phyloP scores from a whole-genome alignment of 148 eudicot genomes.

The Gaultheria prostrata region DNA sequence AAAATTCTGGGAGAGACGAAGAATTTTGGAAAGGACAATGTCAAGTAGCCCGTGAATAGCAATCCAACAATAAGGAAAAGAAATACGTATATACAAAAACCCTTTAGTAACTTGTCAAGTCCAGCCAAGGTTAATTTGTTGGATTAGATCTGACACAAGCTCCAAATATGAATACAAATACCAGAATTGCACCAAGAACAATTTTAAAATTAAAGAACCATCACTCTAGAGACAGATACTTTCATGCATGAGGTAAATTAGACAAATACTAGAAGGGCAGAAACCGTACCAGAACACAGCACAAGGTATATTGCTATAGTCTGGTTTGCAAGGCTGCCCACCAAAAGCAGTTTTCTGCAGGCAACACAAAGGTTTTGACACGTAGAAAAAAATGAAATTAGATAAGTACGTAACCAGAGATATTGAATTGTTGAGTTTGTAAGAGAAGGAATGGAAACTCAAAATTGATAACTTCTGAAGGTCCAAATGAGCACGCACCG shows the following conservation, averaged over 20 bases:
- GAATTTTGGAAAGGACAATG: not conserved
- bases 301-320: slow-evolving; percentile 65
- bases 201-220: not conserved
- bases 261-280: not conserved
- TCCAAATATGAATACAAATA: not conserved
- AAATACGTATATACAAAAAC: not conserved
- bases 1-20: not conserved
- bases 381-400: not conserved
- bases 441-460: slow-evolving; percentile 5
- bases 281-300: slow-evolving; percentile 78
- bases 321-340: slow-evolving; percentile 65
- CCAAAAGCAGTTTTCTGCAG: slow-evolving; percentile 87
- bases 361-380: slow-evolving; percentile 6
- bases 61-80: not conserved
- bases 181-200: slow-evolving; percentile 2
- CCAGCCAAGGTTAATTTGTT: not conserved
- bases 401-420: not conserved
- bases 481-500: slow-evolving; percentile 46
- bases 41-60: not conserved
- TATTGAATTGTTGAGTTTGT: not conserved
- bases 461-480: slow-evolving; percentile 2
- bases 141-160: not conserved
- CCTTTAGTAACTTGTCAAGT: not conserved
- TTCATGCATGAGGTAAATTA: not conserved
- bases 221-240: not conserved